Base-by-base conservation (phyloP, 1,139 yeast species). In the Geotrichum cucujoidarum region DNA sequence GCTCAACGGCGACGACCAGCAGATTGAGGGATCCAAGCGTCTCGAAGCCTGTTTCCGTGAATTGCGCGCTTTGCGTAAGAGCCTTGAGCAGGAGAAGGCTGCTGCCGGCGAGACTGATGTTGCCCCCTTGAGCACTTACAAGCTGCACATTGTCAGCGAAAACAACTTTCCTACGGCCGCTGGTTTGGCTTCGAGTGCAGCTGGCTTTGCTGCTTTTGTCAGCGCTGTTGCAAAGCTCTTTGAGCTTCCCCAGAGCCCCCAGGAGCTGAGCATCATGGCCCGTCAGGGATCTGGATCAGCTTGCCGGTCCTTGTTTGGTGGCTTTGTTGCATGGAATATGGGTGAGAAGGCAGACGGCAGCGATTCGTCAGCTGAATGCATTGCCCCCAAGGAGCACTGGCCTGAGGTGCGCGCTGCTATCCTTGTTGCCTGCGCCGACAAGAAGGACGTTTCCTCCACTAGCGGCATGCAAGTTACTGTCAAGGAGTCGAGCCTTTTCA, bases 121-220 rank as follows among this genome's bases (percentile, higher is more conserved):
- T 53, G 83, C 88, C 20, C 76, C 76, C 57, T 69, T 92, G 56
- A 77, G 95, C 37, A 60, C 72, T 25, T 81, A 76, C 76, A 75
- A 77, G 50, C 72, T 92, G 52, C 90, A 83, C 61, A 85, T 92
- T 58, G 95, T 87, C 4, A 83, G 95, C 18, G 95, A 88, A 65
- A 92, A 92, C 73, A 94, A 94, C 70, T 92, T 92, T 75, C 99
- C 99, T 45, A 92, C 98, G 22, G 98, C 98, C 34, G 98, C 98
- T 14, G 98, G 98, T 2, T 77, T 92, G 57, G 98, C 98, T 0
- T 88, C 97, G 0, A 85, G 95, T 7, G 98, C 98, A 10, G 97
- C 97, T 10, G 99, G 99, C 0, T 90, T 89, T 67, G 97, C 98
- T 43, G 98, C 98, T 4, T 75, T 92, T 56, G 95, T 92, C 29